Evolutionary conservation across 2,329 filamentous ascomycete species (phyloP).

Genomic region (Neonectria coccinea): DNA sequence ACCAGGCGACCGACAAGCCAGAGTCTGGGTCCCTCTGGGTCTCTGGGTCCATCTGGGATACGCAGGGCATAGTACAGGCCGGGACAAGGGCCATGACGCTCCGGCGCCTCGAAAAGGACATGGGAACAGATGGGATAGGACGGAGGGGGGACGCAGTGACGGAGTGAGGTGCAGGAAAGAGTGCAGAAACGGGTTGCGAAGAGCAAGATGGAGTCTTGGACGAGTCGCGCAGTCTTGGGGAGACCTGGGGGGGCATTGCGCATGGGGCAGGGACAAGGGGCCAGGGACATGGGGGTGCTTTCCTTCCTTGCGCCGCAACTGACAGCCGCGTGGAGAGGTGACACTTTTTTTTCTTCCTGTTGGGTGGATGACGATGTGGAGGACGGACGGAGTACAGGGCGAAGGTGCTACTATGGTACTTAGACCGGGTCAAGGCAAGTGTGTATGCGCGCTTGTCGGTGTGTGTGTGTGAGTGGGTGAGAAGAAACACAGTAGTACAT

Average conservation of each 20-base stretch:
- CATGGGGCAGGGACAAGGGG: constrained; percentile 45
- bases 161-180: constrained; percentile 8
- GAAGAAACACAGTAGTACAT: no score
- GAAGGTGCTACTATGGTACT: constrained; percentile 1
- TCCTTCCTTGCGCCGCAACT: constrained; percentile 40
- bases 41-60: background rate
- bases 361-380: constrained; percentile 27
- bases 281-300: constrained; percentile 32
- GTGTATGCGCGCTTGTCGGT: constrained; percentile 9
- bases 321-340: constrained; percentile 31
- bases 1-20: background rate
- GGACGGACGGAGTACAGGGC: background rate
- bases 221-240: constrained; percentile 3
- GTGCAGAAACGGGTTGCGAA: constrained; percentile 9
- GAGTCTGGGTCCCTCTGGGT: background rate
- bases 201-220: constrained; percentile 17
- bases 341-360: constrained; percentile 16
- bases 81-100: background rate
- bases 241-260: constrained; percentile 42
- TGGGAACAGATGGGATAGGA: constrained; percentile 5
- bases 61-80: no score
- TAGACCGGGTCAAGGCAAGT: background rate
- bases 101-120: background rate
- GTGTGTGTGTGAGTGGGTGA: background rate
- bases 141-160: background rate